These are phyloP conservation scores for Nelumbo lutea DNA, from an alignment of 164 flowering plant genomes.

Conservation along the genomic window DNA sequence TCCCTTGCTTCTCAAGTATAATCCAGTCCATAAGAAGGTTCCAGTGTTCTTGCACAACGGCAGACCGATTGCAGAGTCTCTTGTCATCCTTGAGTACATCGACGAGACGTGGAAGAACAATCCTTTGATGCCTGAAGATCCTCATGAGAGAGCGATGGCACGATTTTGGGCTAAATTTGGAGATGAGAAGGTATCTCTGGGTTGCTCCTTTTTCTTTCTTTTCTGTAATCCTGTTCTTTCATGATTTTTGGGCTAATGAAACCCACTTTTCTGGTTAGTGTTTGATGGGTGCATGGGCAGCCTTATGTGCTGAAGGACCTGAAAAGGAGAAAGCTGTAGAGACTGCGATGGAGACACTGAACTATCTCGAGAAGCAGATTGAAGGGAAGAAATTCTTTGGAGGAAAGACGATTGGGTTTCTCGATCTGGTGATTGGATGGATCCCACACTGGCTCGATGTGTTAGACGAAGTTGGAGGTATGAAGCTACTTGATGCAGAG, in stretches of 20 bases:
- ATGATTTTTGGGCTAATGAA: neutral
- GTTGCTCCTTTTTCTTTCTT: too few species aligned
- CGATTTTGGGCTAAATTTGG: conserved; percentile 8
- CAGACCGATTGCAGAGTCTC: conserved; percentile 1
- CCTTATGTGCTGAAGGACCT: neutral
- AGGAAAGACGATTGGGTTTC: conserved; percentile 6
- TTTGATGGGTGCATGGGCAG: neutral
- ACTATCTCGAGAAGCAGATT: neutral
- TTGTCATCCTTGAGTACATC: conserved; percentile 4
- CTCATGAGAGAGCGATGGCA: conserved; percentile 2
- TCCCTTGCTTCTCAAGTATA: neutral
- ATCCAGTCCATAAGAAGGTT: conserved; percentile 4
- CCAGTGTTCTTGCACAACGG: neutral
- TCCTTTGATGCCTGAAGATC: conserved; percentile 5
- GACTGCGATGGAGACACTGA: neutral
- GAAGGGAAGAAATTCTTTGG: conserved; percentile 1
- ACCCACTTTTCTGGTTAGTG: neutral
- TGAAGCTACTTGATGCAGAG: conserved; percentile 7
- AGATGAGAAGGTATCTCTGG: neutral
- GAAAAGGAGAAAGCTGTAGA: neutral
- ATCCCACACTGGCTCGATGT: neutral
- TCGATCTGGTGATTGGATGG: conserved; percentile 3
- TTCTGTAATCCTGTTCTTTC: too few species aligned
- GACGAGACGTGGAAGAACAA: conserved; percentile 1
- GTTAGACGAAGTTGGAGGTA: neutral